Conservation (phyloP, 106 monocot species). For the Dendrobium huoshanense region DNA sequence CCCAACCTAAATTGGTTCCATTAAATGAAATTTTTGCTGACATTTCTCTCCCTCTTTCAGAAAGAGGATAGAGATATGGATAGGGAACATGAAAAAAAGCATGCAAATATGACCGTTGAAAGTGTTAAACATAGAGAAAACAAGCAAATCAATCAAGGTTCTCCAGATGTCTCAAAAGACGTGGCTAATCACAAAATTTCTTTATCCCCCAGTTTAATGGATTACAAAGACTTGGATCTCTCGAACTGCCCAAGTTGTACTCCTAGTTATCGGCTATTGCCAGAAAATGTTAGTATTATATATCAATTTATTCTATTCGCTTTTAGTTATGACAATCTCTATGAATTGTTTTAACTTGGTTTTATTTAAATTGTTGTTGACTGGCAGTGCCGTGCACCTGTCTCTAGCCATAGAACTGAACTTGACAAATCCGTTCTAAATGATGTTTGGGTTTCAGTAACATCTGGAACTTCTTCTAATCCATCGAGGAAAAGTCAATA, state of each 20-base stretch:
- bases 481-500: constrained; percentile 52
- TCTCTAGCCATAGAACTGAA: too few species aligned
- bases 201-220: constrained; percentile 36
- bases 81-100: constrained; percentile 21
- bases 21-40: background rate
- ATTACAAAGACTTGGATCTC: constrained; percentile 57
- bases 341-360: background rate
- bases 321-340: background rate
- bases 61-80: constrained; percentile 38
- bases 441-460: too few species aligned
- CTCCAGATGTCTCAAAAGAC: constrained; percentile 32
- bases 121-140: constrained; percentile 57
- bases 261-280: constrained; percentile 68
- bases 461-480: constrained; percentile 44
- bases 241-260: constrained; percentile 56
- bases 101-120: constrained; percentile 32
- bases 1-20: too few species aligned
- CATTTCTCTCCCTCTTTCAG: constrained; percentile 8
- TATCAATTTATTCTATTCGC: too few species aligned
- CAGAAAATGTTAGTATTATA: constrained; percentile 47
- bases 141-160: constrained; percentile 26
- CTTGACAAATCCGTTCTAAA: too few species aligned
- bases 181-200: constrained; percentile 28
- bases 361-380: background rate
- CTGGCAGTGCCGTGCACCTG: constrained; percentile 11